A percentile compares a stretch with the other conserved stretches of the same genome.
Conservation (phyloP, 176 grass and related monocot genomes). For the Rhynchospora pubera region DNA sequence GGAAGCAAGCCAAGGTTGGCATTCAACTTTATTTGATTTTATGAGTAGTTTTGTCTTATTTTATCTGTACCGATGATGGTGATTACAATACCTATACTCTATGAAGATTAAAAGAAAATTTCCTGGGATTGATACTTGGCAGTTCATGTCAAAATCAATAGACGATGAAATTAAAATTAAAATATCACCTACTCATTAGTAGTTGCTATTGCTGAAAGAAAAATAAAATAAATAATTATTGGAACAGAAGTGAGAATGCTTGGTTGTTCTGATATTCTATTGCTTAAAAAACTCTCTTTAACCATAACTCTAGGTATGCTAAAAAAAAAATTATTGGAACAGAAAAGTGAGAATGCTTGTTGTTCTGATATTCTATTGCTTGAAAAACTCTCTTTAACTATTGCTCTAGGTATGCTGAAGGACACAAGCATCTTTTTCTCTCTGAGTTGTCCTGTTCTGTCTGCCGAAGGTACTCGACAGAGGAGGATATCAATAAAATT, state of each 20-base stretch:
- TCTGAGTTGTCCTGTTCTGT: slow-evolving; percentile 79
- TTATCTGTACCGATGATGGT: background rate
- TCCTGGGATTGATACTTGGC: background rate
- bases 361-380: background rate
- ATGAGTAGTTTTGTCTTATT: slow-evolving; percentile 7
- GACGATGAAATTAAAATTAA: background rate
- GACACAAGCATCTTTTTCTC: slow-evolving; percentile 11
- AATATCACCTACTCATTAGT: background rate
- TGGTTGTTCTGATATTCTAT: background rate
- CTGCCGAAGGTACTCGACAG: slow-evolving; percentile 51
- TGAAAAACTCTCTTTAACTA: slow-evolving; percentile 23
- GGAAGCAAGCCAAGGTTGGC: slow-evolving; percentile 23
- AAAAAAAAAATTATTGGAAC: background rate
- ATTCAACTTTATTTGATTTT: slow-evolving; percentile 1
- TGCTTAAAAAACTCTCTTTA: slow-evolving; percentile 18
- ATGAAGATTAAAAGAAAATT: background rate
- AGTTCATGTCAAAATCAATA: background rate
- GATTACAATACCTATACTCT: background rate
- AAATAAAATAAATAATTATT: no score
- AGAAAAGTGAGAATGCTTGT: background rate
- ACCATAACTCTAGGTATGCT: slow-evolving; percentile 32
- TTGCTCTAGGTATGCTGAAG: slow-evolving; percentile 36
- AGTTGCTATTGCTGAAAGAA: background rate
- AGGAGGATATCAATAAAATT: slow-evolving; percentile 64
- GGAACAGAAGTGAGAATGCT: background rate